Evolutionary conservation across 163 green algal genomes (phyloP).

Genomic region (Chlorella variabilis): DNA sequence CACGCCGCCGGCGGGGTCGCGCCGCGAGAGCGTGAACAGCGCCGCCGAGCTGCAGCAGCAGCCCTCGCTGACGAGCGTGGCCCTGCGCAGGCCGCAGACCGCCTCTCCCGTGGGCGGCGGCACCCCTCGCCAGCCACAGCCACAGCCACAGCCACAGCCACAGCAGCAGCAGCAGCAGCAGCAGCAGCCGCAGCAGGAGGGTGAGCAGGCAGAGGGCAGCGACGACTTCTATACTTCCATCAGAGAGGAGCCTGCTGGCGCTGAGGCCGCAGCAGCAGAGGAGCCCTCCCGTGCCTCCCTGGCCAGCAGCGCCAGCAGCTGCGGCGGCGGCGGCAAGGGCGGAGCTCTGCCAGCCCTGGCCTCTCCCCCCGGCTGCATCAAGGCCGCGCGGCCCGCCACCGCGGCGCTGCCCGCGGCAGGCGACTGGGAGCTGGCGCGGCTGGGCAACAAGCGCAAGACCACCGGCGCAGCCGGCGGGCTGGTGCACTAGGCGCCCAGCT

Average conservation of each 20-base stretch:
- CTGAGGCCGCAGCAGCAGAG: too few species aligned
- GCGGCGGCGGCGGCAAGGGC: neutral
- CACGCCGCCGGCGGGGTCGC: neutral
- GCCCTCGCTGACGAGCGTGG: neutral
- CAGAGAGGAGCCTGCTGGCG: neutral
- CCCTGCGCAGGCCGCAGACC: neutral
- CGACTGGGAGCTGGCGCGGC: neutral
- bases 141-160: neutral
- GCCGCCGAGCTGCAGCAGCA: neutral
- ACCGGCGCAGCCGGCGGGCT: too few species aligned
- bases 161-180: neutral
- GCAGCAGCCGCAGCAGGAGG: neutral
- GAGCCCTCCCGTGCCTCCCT: neutral
- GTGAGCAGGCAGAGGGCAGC: neutral
- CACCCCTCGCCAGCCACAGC: neutral
- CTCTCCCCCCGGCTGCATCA: neutral
- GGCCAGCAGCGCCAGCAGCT: neutral
- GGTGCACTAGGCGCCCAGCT: neutral
- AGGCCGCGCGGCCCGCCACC: conserved; percentile 7
- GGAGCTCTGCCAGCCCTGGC: neutral
- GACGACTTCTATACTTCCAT: neutral
- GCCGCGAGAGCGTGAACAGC: neutral
- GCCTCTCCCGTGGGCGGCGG: neutral
- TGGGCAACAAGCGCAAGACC: neutral
- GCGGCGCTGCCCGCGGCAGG: neutral